Evolutionary conservation across 176 grass and related monocot genomes (phyloP).

Genomic region (Poa pratensis): DNA sequence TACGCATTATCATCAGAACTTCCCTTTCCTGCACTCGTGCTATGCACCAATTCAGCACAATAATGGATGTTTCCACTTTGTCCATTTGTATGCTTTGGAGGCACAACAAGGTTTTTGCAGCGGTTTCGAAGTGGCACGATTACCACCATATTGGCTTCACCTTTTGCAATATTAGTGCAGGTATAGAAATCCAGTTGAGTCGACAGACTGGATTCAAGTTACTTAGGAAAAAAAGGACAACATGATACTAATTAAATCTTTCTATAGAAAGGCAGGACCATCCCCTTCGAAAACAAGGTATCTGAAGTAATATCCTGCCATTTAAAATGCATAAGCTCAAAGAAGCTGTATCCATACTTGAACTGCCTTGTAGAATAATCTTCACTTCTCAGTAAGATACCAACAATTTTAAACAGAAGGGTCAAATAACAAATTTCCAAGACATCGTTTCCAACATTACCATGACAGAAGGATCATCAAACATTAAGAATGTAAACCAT

Average conservation of each 20-base stretch:
- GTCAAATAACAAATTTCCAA: neutral
- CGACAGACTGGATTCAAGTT: too few relatives aligned
- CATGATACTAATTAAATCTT: neutral
- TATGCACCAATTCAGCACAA: neutral
- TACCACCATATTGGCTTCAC: neutral
- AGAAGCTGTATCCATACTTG: neutral
- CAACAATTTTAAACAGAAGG: neutral
- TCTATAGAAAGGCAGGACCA: neutral
- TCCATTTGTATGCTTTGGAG: neutral
- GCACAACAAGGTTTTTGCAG: neutral
- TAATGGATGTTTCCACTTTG: neutral
- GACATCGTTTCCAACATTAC: neutral
- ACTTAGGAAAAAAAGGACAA: too few relatives aligned
- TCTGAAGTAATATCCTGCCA: neutral
- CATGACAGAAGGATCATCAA: neutral
- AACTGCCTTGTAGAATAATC: neutral
- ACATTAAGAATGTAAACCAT: constrained; percentile 4
- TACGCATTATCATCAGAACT: neutral
- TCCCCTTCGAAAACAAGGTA: neutral
- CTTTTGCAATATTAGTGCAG: too few relatives aligned
- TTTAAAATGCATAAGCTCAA: neutral
- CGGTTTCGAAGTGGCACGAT: neutral
- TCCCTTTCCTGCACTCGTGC: neutral
- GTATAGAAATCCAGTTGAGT: too few relatives aligned
- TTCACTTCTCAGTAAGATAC: neutral